Base-by-base conservation (phyloP, 2,329 filamentous ascomycete genomes). In the Xylaria sp. region DNA sequence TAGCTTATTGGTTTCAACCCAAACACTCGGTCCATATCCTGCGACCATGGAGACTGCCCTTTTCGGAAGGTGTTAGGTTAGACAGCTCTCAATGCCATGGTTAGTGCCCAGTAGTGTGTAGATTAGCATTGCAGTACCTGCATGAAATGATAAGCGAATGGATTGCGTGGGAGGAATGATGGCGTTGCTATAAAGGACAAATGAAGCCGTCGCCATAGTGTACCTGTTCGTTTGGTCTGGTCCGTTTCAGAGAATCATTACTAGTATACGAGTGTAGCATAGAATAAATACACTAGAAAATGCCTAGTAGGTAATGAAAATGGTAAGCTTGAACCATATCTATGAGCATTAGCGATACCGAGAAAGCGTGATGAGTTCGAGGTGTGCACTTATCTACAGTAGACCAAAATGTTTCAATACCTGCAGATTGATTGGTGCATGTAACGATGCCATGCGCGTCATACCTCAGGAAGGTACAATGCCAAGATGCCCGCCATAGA, bases 1-100 rank as follows among this genome's bases (percentile, higher is more conserved):
- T 31, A 61, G 52, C 56, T 58, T 23, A 58, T 46, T 39, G 44
- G 66, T 69, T 69, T 69, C 66, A 69, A 46, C 57, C 56, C 41
- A 28, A 68, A 65, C 57, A 50, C 46, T 46, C 52, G 23, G 23
- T 54, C 48, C 39, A 12, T 52, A 25, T 58, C 52, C 52, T 48
- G 58, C 37, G 20, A 44, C 28, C 41, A 59, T 58, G 59, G 65
- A 46, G 65, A 44, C 25, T 2, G 34, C 51, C 59, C 23, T 8
- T 62, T 63, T 52, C 20, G 65, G 65, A 62, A 67, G 65, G 65
- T 67, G 58, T 20, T 7, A 34, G 15, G 12, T 54, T 34, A 6
- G 23, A 54, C n/a, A 28, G 51, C 51, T 12, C 12, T 41, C 39
- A 15, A 18, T 41, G 39, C 39, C 12, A 6, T 41, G 39, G 39